Conservation (phyloP, 768 basidiomycete genomes). For the Panaeolus papilionaceus region DNA sequence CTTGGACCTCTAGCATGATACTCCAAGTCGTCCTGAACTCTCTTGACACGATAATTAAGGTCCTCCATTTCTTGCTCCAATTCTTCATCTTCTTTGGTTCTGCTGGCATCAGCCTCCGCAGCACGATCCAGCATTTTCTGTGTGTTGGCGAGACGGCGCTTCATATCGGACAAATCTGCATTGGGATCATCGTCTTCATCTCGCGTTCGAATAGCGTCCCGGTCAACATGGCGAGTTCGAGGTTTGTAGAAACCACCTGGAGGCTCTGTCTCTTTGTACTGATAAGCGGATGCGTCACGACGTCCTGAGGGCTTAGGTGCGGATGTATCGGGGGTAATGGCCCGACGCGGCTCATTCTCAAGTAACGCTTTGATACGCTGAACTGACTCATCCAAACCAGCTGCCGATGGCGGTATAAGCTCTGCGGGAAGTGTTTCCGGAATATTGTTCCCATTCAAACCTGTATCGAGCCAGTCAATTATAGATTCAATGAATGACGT, state of each 20-base stretch:
- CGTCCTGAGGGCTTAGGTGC: conserved; percentile 59
- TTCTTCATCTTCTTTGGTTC: conserved; percentile 84
- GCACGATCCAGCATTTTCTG: conserved; percentile 81
- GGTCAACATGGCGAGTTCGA: conserved; percentile 83
- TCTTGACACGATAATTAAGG: conserved; percentile 80
- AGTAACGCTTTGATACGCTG: conserved; percentile 89
- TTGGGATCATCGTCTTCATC: conserved; percentile 67
- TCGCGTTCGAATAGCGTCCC: conserved; percentile 77
- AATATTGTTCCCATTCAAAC: conserved; percentile 89
- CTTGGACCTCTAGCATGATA: conserved; percentile 81
- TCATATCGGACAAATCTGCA: conserved; percentile 85
- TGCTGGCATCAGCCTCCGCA: conserved; percentile 62
- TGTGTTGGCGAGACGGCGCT: conserved; percentile 79
- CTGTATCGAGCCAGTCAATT: conserved; percentile 45
- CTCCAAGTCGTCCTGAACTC: conserved; percentile 92
- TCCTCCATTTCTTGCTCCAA: conserved; percentile 92
- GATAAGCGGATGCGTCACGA: conserved; percentile 92
- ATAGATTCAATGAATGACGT: conserved; percentile 1
- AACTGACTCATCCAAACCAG: conserved; percentile 89
- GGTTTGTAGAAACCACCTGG: conserved; percentile 79
- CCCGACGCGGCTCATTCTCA: conserved; percentile 82
- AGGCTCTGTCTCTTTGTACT: conserved; percentile 71
- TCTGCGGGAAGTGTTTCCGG: conserved; percentile 89
- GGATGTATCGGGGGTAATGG: conserved; percentile 57
- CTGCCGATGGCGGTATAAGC: conserved; percentile 89